Base-by-base conservation (phyloP, 2,329 filamentous ascomycete species). In the Falciphora oryzae region DNA sequence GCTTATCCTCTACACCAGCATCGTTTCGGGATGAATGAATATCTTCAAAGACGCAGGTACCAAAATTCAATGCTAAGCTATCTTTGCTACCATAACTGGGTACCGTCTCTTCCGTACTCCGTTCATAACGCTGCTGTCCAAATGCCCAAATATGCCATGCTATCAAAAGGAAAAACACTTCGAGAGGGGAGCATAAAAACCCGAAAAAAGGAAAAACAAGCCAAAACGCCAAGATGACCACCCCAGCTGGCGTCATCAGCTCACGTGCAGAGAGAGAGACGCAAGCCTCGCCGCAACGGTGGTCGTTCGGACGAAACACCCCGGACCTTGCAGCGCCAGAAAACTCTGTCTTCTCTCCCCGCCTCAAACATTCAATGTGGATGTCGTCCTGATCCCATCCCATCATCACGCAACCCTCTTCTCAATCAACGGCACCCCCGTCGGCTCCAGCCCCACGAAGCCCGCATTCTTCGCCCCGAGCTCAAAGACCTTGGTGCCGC, bases 401-500 rank as follows among this genome's bases (percentile, higher is more conserved):
- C 38, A 44, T 44, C 38, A 13, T 75, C 64, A 83, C n/a, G 73
- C 73, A 4, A 73, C 75, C 71, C 83, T 78, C 78, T 82, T 87
- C 77, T 89, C 87, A 4, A 80, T 78, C 68, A 92, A 90, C 1
- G 81, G 74, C 73, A 80, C 74, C 4, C 85, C 85, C 2, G 79
- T 70, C 1, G 85, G 84, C 70, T 68, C 71, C 2, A 74, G 79
- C 3, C 73, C 74, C 0, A 85, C 77, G 66, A 88, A 85, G 2
- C 85, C 84, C 5, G 71, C 75, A 44, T 82, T 76, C 6, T 65
- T 70, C 0, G 80, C 84, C n/a, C 85, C 87, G 38, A 90, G 80
- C 67, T 85, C 83, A 75, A 90, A 96, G n/a, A 97, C 83, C 74
- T 84, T 88, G 68, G 79, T 80, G 0, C 93, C 93, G 8, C 93